Evolutionary conservation across 164 flowering plant genomes (phyloP).

Genomic region (Vitis amurensis): DNA sequence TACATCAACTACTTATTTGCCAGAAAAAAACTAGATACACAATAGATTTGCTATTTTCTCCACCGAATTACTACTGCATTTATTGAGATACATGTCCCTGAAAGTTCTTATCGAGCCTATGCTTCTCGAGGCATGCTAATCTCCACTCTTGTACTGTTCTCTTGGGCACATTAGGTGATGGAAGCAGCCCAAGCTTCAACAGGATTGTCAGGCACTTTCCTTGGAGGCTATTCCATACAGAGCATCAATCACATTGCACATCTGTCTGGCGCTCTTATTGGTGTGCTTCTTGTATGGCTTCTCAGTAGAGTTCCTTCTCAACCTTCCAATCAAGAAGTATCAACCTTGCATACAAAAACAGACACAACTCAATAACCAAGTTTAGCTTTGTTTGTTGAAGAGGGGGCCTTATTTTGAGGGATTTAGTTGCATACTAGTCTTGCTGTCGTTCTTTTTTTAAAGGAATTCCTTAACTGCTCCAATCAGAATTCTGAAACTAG

Average conservation of each 20-base stretch:
- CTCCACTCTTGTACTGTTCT: not conserved
- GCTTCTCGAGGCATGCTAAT: not conserved
- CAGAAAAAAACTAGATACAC: too few species aligned
- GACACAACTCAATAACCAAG: not conserved
- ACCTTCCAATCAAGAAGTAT: constrained; percentile 32
- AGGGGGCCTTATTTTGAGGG: not conserved
- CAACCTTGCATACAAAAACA: constrained; percentile 16
- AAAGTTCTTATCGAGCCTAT: not conserved
- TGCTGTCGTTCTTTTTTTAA: not conserved
- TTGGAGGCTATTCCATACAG: constrained; percentile 47
- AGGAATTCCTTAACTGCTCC: not conserved
- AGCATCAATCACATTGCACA: constrained; percentile 91
- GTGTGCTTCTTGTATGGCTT: constrained; percentile 81
- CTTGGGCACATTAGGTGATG: constrained; percentile 63
- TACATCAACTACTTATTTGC: too few species aligned
- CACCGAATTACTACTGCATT: too few species aligned
- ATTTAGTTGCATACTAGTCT: not conserved
- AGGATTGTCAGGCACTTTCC: constrained; percentile 48
- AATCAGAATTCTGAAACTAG: not conserved
- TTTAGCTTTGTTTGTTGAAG: not conserved
- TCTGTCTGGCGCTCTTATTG: constrained; percentile 93
- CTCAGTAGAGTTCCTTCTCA: constrained; percentile 64
- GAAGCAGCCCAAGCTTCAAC: constrained; percentile 97
- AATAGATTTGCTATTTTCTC: too few species aligned
- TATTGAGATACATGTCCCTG: too few species aligned